Evolutionary conservation across 177 flowering plant genomes (phyloP).

Genomic region (Tripterygium wilfordii): DNA sequence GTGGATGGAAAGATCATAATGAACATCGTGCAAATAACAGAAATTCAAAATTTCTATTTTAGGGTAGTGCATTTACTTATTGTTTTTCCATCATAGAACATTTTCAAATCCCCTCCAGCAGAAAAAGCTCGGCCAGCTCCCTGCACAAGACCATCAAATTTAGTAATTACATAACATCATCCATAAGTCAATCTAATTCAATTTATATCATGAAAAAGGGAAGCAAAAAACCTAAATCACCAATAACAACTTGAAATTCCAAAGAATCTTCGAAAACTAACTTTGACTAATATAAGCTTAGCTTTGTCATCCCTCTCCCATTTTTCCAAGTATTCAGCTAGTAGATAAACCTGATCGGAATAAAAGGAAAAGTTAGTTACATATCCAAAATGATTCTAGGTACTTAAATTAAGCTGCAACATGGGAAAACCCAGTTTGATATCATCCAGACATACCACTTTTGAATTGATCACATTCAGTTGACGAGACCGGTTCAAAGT

Average conservation of each 20-base stretch:
- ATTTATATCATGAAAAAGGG: too few species aligned
- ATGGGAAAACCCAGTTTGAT: too few species aligned
- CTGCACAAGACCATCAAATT: conserved; percentile 38
- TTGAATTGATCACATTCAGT: conserved; percentile 70
- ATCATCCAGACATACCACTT: conserved; percentile 80
- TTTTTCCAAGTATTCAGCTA: conserved; percentile 69
- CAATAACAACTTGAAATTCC: neutral
- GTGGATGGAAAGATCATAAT: too few species aligned
- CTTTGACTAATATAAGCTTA: conserved; percentile 81
- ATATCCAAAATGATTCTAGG: neutral
- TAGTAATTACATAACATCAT: too few species aligned
- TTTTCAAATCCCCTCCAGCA: conserved; percentile 90
- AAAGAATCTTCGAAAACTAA: conserved; percentile 11
- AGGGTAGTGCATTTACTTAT: conserved; percentile 29
- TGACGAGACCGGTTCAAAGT: conserved; percentile 87
- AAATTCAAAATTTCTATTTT: too few species aligned
- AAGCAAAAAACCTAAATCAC: too few species aligned
- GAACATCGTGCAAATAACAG: too few species aligned
- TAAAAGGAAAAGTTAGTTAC: neutral
- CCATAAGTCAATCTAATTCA: too few species aligned
- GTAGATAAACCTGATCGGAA: conserved; percentile 50
- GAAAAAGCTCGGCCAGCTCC: conserved; percentile 97
- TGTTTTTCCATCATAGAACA: conserved; percentile 78
- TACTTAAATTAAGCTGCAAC: too few species aligned
- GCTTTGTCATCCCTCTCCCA: conserved; percentile 88